Base-by-base conservation (phyloP, 2,329 filamentous ascomycete genomes). In the Paecilomyces dactylethromorphus region DNA sequence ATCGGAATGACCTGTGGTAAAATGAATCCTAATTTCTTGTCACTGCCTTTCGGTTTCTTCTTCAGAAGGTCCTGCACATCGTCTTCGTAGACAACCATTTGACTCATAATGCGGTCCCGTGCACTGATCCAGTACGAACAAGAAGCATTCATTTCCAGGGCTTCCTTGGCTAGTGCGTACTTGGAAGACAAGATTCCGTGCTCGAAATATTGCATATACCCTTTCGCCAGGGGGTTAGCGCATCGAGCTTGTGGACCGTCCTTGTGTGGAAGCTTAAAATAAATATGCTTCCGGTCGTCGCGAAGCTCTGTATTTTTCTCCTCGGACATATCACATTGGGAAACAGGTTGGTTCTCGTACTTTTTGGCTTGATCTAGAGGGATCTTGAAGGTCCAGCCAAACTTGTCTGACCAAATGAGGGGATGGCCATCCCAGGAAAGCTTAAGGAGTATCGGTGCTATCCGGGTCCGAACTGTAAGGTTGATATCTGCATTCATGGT, bases 111-210 rank as follows among this genome's bases (percentile, higher is more conserved):
- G 55, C 94, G 83, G 69, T 96, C 91, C 62, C 94, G 84, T 15
- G 94, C 92, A 68, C 91, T 96, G 66, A 99, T 97, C 94, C 95
- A 99, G 75, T 99, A 99, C 0, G 93, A 97, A 71, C 95, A 99
- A 0, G 92, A 96, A 0, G 94, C 92, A 67, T 99, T 99, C 94
- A 99, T 99, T 66, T 97, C 90, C 51, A 99, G 79, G 0, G 95
- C 94, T 72, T 96, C 92, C 69, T 95, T 97, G 0, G 94, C 94
- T 68, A 97, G 93, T 0, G 86, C 73, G 68, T 89, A 97, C 72
- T 96, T 89, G 0, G 93, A 97, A 0, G 91, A 90, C 2, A 99
- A 78, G 0, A 84, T 90, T 0, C 92, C 93, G 35, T 89, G 90
- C 68, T 99, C 94, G 68, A 99, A 97, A 71, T 95, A 97, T 56